Conservation (phyloP, 768 basidiomycete species). For the Solioccasus polychromus region DNA sequence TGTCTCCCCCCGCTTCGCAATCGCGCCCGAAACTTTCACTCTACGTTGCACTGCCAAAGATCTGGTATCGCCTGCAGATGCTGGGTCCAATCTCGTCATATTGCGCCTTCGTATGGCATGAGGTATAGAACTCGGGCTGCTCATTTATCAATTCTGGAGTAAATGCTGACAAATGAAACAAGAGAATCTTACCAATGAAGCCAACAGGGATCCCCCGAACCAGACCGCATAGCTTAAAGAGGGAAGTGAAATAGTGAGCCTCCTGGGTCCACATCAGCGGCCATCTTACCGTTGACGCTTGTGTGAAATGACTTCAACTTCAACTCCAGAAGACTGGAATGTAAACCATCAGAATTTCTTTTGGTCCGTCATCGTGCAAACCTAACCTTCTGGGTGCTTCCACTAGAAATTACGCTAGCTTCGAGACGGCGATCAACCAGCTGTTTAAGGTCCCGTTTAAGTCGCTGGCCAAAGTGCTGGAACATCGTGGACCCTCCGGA, state of each 20-base stretch:
- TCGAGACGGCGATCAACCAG: slow-evolving; percentile 90
- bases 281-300: slow-evolving; percentile 80
- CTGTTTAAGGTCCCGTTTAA: slow-evolving; percentile 94
- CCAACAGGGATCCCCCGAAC: slow-evolving; percentile 95
- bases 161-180: neutral
- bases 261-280: neutral
- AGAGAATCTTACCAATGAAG: slow-evolving; percentile 68
- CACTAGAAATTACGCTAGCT: slow-evolving; percentile 68
- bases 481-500: slow-evolving; percentile 99
- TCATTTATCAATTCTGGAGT: slow-evolving; percentile 5
- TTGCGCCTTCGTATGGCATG: slow-evolving; percentile 91
- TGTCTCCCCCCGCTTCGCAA: neutral
- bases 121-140: slow-evolving; percentile 93
- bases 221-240: slow-evolving; percentile 81
- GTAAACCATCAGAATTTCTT: slow-evolving; percentile 3
- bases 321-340: slow-evolving; percentile 86
- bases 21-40: neutral
- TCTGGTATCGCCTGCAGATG: slow-evolving; percentile 90
- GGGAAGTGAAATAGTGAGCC: slow-evolving; percentile 10
- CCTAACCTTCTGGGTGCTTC: slow-evolving; percentile 70
- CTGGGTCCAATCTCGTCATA: slow-evolving; percentile 93
- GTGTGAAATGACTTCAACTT: slow-evolving; percentile 98
- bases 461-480: slow-evolving; percentile 94
- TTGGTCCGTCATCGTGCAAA: neutral
- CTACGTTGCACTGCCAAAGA: slow-evolving; percentile 86